Evolutionary conservation across 495 filamentous ascomycete genomes (phyloP), one percentile per base, ranked within the genome.

Genomic region (Xylaria longipes): DNA sequence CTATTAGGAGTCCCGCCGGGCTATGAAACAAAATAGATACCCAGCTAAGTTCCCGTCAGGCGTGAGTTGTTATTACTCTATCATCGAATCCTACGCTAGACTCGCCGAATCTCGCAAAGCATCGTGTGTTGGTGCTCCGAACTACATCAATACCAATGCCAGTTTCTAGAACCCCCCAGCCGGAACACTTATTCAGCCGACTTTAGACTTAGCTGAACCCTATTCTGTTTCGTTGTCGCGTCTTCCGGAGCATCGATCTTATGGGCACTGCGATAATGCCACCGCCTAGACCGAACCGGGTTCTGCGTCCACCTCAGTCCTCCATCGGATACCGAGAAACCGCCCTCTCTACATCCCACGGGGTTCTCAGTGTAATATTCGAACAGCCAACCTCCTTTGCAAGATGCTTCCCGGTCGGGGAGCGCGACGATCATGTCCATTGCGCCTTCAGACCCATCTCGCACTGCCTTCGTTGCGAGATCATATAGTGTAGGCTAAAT

Each of bases 371-470:
- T n/a, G 31, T 14, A 52, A 27, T 37, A 54, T 5, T 52, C 46
- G 11, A 54, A 52, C 8, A 54, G 46, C 46, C 45, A 52, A 17
- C 64, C 64, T 66, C 64, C 45, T 54, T 66, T 54, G 31, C 29
- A 66, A 37, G 64, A 37, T 22, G 31, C 43, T 25, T 50, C 14
- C 9, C 25, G 41, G 20, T 48, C 62, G 1, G 62, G 62, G 22
- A 48, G 41, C 4, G 62, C 35, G 33, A 62, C 22, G 20, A 62
- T 31, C 33, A 62, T 29, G 25, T 46, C 62, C 11, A 65, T 5
- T 33, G 25, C 37, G 5, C 1, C 25, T 48, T 48, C 27, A n/a
- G 41, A 48, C 20, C 41, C 62, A n/a, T 29, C 29, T 31, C 33
- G 58, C 27, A 22, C 58, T 39, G 58, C 33, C 22, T 45, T n/a